These are phyloP conservation scores for Solanum sparsipilum DNA, from an alignment of 257 asterid genomes.

Conservation along the genomic window DNA sequence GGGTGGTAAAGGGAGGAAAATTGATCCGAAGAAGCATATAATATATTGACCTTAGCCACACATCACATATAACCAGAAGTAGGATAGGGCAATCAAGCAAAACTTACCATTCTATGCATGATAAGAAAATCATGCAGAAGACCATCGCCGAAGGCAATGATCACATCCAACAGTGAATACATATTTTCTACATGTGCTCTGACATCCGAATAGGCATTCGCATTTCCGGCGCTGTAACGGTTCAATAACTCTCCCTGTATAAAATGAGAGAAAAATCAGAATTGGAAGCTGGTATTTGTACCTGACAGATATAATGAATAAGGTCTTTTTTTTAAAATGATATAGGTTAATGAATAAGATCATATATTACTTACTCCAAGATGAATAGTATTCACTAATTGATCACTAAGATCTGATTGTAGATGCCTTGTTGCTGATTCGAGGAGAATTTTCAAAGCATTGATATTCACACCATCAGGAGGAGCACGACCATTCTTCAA, in stretches of 20 bases:
- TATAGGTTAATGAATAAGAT: neutral
- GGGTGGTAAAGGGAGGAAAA: neutral
- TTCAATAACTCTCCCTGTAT: slow-evolving; percentile 59
- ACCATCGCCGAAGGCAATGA: slow-evolving; percentile 54
- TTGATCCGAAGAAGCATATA: neutral
- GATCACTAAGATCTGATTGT: slow-evolving; percentile 48
- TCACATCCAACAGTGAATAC: slow-evolving; percentile 31
- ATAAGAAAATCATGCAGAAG: slow-evolving; percentile 56
- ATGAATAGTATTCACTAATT: slow-evolving; percentile 31
- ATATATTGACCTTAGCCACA: neutral
- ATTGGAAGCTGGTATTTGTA: neutral
- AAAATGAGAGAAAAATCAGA: slow-evolving; percentile 3
- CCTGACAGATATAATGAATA: neutral
- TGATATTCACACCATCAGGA: slow-evolving; percentile 36
- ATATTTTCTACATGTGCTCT: slow-evolving; percentile 31
- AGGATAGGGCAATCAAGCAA: neutral
- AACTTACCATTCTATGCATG: slow-evolving; percentile 62
- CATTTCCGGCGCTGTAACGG: slow-evolving; percentile 18
- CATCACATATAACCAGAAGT: neutral
- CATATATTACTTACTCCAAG: slow-evolving; percentile 46
- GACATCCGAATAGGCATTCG: slow-evolving; percentile 22
- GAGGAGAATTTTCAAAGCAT: slow-evolving; percentile 48
- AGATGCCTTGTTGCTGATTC: slow-evolving; percentile 38
- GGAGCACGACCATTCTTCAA: slow-evolving; percentile 23
- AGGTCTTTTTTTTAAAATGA: neutral